Base-by-base conservation (phyloP, 805 yeast species). In the Lachancea waltii region DNA sequence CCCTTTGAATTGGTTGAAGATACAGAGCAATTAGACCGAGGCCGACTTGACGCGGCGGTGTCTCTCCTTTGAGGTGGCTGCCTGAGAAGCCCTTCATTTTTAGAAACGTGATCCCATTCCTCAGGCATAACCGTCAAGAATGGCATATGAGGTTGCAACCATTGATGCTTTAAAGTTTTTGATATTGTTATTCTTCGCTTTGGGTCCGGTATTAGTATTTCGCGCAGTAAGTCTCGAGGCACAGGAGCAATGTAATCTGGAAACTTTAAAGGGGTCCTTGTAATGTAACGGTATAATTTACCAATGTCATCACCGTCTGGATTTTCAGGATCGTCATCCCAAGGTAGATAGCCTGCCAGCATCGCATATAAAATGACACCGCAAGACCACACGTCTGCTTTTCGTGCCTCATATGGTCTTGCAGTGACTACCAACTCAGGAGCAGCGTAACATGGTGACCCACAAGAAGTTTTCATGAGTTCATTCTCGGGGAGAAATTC, bases 401-500 rank as follows among this genome's bases (percentile, higher is more conserved):
- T 87, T 45, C 86, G 75, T 16, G 95, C 97, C 49, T 84, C 86
- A 58, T 92, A 92, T 11, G 95, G 87, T 38, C 79, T 74, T 46
- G 79, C 85, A 9, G 90, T 81, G 21, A 87, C 81, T 3, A 92
- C 98, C 41, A 92, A 66, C 58, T 92, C 98, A 0, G 98, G 98
- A 1, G 98, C 98, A 0, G 98, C 98, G 62, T 90, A 90, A 60
- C 98, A 90, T 1, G 98, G 98, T 3, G 95, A 85, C 1, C 98
- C 98, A 61, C 98, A 90, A 25, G 89, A 77, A 1, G 97, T 90
- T 56, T 79, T 80, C 97, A 90, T 92, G 31, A 85, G 65, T 58
- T 86, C 95, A 47, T 72, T 72, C 15, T 70, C 72, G 3, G 45
- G 44, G 33, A 54, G 55, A 44, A 65, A 92, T 20, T 90, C 81